Conservation (phyloP, 139 green algal species). For the Nannochloris sp. region DNA sequence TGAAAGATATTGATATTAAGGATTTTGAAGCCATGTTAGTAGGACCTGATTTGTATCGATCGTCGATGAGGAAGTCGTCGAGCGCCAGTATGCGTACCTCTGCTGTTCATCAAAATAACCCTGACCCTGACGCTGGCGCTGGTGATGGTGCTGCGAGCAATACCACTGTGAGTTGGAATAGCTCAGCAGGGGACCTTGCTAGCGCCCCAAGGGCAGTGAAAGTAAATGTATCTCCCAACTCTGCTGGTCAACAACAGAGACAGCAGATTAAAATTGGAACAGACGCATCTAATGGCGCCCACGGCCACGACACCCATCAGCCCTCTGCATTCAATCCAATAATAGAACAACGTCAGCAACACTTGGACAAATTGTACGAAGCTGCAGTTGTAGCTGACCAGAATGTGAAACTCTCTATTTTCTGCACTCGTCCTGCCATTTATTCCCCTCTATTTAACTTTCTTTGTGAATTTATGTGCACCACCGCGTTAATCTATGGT, state of each 20-base stretch:
- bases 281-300: no score
- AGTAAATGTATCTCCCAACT: not conserved
- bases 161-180: not conserved
- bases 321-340: not conserved
- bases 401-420: conserved; percentile 60
- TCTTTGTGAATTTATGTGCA: conserved; percentile 24
- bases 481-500: conserved; percentile 13
- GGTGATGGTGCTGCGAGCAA: not conserved
- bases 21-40: conserved; percentile 3
- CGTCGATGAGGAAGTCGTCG: not conserved
- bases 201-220: no score
- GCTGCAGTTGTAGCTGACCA: conserved; percentile 51
- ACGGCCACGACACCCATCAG: no score
- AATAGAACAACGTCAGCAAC: not conserved
- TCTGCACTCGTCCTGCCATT: conserved; percentile 55
- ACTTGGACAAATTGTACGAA: conserved; percentile 18
- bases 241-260: no score
- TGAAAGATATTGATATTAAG: conserved; percentile 25
- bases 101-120: not conserved
- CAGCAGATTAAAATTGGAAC: no score
- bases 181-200: not conserved
- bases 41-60: not conserved
- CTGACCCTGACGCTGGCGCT: not conserved
- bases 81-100: not conserved
- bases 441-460: conserved; percentile 42